These are phyloP conservation scores for Sclerotiophoma versabilis DNA, from an alignment of 2,329 filamentous ascomycete species.

Conservation along the genomic window DNA sequence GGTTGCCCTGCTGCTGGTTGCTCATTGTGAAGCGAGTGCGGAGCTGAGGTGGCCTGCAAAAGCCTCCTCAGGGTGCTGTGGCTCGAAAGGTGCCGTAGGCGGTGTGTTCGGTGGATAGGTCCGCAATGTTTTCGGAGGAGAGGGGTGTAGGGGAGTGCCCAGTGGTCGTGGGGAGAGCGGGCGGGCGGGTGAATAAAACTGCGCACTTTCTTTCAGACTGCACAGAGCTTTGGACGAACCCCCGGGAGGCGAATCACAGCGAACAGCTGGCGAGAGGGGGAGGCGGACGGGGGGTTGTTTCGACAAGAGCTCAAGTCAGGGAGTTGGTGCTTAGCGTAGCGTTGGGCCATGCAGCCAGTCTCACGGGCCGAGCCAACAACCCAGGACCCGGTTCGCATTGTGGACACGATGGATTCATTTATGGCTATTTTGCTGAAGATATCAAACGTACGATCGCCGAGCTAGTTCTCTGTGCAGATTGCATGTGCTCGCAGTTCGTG, in stretches of 20 bases:
- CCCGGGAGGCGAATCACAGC: constrained; percentile 21
- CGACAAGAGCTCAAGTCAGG: constrained; percentile 37
- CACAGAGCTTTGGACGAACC: constrained; percentile 20
- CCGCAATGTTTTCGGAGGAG: constrained; percentile 28
- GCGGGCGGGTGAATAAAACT: constrained; percentile 16
- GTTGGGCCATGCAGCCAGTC: constrained; percentile 17
- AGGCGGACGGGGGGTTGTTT: constrained; percentile 24
- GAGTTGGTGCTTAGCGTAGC: constrained; percentile 22
- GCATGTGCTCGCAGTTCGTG: not conserved
- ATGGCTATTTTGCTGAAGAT: not conserved
- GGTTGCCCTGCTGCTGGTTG: constrained; percentile 52
- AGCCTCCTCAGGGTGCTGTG: constrained; percentile 12
- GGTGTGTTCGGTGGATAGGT: constrained; percentile 18
- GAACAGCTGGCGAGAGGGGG: constrained; percentile 25
- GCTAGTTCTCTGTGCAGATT: not conserved
- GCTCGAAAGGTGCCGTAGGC: constrained; percentile 13
- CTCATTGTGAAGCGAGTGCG: constrained; percentile 38
- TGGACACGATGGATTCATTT: not conserved
- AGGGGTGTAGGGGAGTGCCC: constrained; percentile 12
- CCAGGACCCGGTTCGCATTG: constrained; percentile 13
- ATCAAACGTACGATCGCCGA: constrained; percentile 1
- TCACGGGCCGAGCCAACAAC: constrained; percentile 15
- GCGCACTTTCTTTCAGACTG: constrained; percentile 25
- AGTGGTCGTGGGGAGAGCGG: constrained; percentile 20
- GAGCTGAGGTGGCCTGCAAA: constrained; percentile 11